Base-by-base conservation (phyloP, 768 basidiomycete species). In the Termitomyces sp. region DNA sequence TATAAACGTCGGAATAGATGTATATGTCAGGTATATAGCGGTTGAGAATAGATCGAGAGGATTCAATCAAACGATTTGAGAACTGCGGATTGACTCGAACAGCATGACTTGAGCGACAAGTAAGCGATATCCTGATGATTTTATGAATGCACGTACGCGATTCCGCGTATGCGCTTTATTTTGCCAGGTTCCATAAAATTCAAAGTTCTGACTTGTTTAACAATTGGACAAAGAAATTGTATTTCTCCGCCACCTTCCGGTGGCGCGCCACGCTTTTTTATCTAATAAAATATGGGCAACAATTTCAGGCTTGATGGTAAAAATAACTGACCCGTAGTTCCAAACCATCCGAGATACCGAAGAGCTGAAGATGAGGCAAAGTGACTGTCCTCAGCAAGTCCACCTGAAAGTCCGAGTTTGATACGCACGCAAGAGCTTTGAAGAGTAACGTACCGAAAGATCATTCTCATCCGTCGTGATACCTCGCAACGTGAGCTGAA, bases 11-110 rank as follows among this genome's bases (percentile, higher is more conserved):
- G 4, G 97, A 96, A 71, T 98, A 96, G 41, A 99, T 84, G 73
- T 98, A 98, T 31, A 98, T 95, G 70, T 99, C 97, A 39, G 97
- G 96, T 59, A 98, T 97, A 71, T 91, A 97, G 4, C 95, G 89
- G 70, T 98, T 98, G 46, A 99, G 78, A 24, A 99, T 80, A 2
- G 93, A 95, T 41, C 97, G 87, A 18, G 93, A 86, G 8, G 95
- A 84, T 66, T 98, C 96, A 52, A 99, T 97, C 88, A 98, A 93
- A 41, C 97, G 84, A 71, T 97, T 97, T 2, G 95, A 97, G 70
- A 99, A 93, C 69, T 98, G 95, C 24, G 97, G 97, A 63, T 88
- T 96, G 9, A 98, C 94, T 42, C 97, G 89, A 30, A 98, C 96
- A 3, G 95, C 93, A 73, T 98, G 95, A 7, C 95, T 97, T 66